Evolutionary conservation across 306 rosid species (phyloP).

Genomic region (Rosa persica): DNA sequence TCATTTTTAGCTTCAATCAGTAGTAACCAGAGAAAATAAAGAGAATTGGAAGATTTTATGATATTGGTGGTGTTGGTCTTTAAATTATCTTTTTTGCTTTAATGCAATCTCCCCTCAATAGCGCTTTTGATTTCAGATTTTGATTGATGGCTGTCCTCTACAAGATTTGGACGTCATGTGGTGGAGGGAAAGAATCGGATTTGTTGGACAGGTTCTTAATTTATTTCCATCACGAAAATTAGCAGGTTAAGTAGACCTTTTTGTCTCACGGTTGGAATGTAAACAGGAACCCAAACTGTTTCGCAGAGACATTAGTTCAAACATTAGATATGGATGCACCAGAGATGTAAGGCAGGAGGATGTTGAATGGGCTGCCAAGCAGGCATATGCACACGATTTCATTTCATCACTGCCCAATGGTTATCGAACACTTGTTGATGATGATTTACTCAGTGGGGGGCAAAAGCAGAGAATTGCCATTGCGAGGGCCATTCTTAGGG

Average conservation of each 20-base stretch:
- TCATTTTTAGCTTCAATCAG: conserved; percentile 15
- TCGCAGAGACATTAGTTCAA: conserved; percentile 80
- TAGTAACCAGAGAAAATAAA: background rate
- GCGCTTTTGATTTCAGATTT: conserved; percentile 56
- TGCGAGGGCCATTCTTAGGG: conserved; percentile 93
- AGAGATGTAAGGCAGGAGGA: conserved; percentile 61
- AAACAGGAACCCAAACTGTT: conserved; percentile 90
- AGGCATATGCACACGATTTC: conserved; percentile 91
- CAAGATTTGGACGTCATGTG: conserved; percentile 72
- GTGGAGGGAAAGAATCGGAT: conserved; percentile 97
- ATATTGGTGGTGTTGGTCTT: background rate
- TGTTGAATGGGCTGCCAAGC: conserved; percentile 95
- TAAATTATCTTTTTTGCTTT: background rate
- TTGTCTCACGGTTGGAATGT: conserved; percentile 27
- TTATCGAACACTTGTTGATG: conserved; percentile 81
- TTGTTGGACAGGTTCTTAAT: conserved; percentile 81
- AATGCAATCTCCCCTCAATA: background rate
- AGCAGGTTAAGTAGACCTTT: background rate
- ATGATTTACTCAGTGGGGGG: conserved; percentile 94
- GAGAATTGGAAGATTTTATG: background rate
- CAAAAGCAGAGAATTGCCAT: conserved; percentile 97
- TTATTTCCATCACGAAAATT: conserved; percentile 12
- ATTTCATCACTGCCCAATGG: conserved; percentile 81
- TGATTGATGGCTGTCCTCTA: conserved; percentile 71
- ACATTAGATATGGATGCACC: conserved; percentile 86